Percentiles rank a stretch among this genome's conserved stretches.
These are phyloP conservation scores for Candida lessepsii DNA, from an alignment of 805 yeast genomes.

Conservation along the genomic window DNA sequence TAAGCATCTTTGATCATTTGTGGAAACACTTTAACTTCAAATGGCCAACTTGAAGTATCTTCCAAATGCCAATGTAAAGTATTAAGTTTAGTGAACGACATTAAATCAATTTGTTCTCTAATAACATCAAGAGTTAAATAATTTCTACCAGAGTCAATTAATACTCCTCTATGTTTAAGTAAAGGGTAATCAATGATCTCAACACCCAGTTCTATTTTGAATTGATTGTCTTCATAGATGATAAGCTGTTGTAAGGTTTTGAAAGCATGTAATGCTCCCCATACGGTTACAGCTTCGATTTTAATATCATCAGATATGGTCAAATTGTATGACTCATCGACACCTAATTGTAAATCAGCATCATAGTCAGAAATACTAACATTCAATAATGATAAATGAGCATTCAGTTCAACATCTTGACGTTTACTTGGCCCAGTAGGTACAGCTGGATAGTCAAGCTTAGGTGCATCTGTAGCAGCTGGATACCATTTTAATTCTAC, in stretches of 20 bases:
- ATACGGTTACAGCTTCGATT: slow-evolving; percentile 31
- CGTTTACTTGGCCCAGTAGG: slow-evolving; percentile 11
- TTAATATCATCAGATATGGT: slow-evolving; percentile 17
- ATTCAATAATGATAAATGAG: background rate
- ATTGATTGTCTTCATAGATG: slow-evolving; percentile 23
- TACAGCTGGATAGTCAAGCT: slow-evolving; percentile 15
- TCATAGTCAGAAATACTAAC: slow-evolving; percentile 10
- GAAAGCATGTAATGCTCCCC: slow-evolving; percentile 44
- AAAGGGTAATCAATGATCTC: slow-evolving; percentile 33
- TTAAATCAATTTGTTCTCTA: slow-evolving; percentile 35
- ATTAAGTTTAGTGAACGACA: slow-evolving; percentile 39
- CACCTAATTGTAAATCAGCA: slow-evolving; percentile 29
- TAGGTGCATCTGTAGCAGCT: slow-evolving; percentile 27
- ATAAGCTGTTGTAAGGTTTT: slow-evolving; percentile 40
- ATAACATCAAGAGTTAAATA: slow-evolving; percentile 26
- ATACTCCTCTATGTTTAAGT: slow-evolving; percentile 37
- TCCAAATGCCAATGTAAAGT: slow-evolving; percentile 41
- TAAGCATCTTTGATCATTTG: slow-evolving; percentile 40
- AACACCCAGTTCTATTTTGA: slow-evolving; percentile 32
- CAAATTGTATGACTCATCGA: slow-evolving; percentile 36
- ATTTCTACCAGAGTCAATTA: slow-evolving; percentile 41
- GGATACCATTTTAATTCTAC: slow-evolving; percentile 33
- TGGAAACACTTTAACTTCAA: slow-evolving; percentile 30
- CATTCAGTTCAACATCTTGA: background rate
- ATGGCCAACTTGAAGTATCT: slow-evolving; percentile 44